Base-by-base conservation (phyloP, 2,329 filamentous ascomycete species). In the Monosporascus sp. region DNA sequence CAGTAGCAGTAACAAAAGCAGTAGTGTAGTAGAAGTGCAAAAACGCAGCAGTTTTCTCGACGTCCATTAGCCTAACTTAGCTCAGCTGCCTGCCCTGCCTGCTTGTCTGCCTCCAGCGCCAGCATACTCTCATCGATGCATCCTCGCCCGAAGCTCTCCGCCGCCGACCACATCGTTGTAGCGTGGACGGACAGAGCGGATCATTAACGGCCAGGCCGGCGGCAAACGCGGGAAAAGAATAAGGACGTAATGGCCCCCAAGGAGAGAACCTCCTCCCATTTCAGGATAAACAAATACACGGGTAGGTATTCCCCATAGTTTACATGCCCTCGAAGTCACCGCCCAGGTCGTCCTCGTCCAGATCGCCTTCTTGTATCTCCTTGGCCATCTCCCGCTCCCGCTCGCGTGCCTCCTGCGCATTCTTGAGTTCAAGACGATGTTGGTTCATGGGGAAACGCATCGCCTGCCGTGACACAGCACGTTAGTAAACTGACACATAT, bases 381-480 rank as follows among this genome's bases (percentile, higher is more conserved):
- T 97, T 97, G 58, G 92, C 94, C 79, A 99, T 84, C 74, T 99
- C 94, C 18, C 94, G 83, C 78, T 99, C 94, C 20, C 94, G 83
- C 72, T 99, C 94, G 49, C 94, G 83, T n/a, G 94, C 94, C 74
- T 99, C 95, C 72, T 97, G 93, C 0, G 94, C 94, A 65, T 96
- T 97, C 82, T 97, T 97, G 52, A 99, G 81, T 74, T 99, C 94
- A 52, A 97, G 80, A 18, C 94, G 85, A 74, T 99, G 94, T 73
- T 97, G 94, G 77, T 99, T 97, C 93, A 97, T 97, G 2, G 94
- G 94, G 74, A 97, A 99, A 51, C 94, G 85, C 94, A 99, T 99
- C 25, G 94, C 93, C 89, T 93, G 49, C 6, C 55, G 45, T 46
- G 47, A 22, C 18, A 50, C 39, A 48, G 20, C 8, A 50, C 48